phyloP scores from a whole-genome alignment of 176 grass and related monocot genomes.

The Triticum monococcum region DNA sequence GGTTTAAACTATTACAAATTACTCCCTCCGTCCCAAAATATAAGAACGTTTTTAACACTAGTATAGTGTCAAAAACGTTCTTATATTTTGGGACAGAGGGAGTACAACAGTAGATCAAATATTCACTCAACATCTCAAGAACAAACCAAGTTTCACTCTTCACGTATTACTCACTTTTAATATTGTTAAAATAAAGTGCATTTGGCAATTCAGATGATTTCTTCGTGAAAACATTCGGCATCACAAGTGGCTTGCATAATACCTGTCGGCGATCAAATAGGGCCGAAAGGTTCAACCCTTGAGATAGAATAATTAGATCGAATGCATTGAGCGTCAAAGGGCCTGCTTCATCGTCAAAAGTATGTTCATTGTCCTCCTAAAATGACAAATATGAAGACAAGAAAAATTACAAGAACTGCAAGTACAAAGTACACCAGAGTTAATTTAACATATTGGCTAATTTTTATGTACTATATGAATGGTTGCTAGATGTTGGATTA shows the following conservation, averaged over 20 bases:
- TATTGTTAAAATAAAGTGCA: conserved; percentile 25
- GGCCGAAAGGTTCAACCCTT: conserved; percentile 83
- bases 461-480: not conserved
- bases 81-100: no score
- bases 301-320: conserved; percentile 87
- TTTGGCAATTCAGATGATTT: not conserved
- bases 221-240: not conserved
- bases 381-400: conserved; percentile 30
- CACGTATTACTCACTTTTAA: not conserved
- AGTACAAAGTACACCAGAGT: not conserved
- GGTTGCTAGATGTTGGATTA: not conserved
- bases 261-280: conserved; percentile 93
- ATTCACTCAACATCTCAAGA: not conserved
- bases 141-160: not conserved
- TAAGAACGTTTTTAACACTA: no score
- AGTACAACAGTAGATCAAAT: not conserved
- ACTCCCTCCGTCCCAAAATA: no score
- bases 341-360: conserved; percentile 63
- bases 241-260: conserved; percentile 12
- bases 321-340: conserved; percentile 98
- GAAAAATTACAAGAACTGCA: not conserved
- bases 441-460: conserved; percentile 9
- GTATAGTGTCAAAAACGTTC: no score
- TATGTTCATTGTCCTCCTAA: conserved; percentile 55
- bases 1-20: not conserved